A percentile compares a stretch with the other conserved stretches of the same genome.
Conservation (phyloP, 2,329 filamentous ascomycete genomes). For the Ceratocystis cacaofunesta region DNA sequence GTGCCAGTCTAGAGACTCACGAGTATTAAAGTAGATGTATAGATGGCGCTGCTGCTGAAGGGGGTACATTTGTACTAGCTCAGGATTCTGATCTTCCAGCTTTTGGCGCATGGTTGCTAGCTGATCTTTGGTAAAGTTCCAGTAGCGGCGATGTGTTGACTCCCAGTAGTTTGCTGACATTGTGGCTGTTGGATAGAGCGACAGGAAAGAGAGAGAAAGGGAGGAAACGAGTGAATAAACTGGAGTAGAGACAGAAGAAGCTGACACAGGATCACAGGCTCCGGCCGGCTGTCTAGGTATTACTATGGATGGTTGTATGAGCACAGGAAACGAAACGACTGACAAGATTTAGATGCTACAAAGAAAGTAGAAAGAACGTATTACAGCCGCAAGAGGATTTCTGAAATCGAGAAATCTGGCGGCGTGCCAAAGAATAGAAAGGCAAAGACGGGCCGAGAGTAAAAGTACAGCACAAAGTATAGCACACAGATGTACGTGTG, state of each 20-base stretch:
- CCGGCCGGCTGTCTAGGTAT: not conserved
- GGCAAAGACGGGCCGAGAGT: no score
- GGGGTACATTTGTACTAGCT: conserved; percentile 62
- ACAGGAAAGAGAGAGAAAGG: not conserved
- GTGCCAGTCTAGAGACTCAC: conserved; percentile 33
- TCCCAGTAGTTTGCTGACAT: conserved; percentile 98
- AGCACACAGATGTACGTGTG: no score
- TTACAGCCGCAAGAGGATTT: not conserved
- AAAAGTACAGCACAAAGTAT: no score
- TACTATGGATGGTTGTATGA: not conserved
- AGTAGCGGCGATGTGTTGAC: conserved; percentile 77
- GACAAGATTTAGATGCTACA: not conserved
- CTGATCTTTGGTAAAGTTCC: conserved; percentile 77
- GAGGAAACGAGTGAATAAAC: not conserved
- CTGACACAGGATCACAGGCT: not conserved
- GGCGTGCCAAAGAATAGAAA: no score
- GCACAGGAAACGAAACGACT: not conserved
- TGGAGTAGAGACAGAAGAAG: not conserved
- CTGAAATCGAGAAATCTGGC: not conserved
- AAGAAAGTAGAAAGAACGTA: not conserved
- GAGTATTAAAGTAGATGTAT: conserved; percentile 83
- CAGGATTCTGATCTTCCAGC: conserved; percentile 61
- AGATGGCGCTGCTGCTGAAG: conserved; percentile 69
- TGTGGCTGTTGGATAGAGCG: not conserved
- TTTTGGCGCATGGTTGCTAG: conserved; percentile 59